Evolutionary conservation across 768 basidiomycete species (phyloP).

Genomic region (Trametes meyenii): DNA sequence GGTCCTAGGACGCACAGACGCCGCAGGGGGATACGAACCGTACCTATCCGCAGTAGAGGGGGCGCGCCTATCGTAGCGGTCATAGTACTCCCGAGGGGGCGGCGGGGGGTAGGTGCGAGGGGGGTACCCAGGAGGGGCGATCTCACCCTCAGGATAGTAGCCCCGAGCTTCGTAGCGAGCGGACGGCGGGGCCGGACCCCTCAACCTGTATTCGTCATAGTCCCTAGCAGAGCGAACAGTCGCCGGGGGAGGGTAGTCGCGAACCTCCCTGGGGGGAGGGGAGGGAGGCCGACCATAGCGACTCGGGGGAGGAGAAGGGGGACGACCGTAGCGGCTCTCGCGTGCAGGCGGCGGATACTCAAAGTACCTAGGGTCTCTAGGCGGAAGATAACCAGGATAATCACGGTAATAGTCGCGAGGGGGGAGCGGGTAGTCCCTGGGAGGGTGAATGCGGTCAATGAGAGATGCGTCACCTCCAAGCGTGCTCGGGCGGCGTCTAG

Average conservation of each 20-base stretch:
- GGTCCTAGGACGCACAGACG: slow-evolving; percentile 52
- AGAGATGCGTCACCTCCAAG: slow-evolving; percentile 47
- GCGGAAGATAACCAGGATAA: slow-evolving; percentile 47
- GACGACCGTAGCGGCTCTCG: slow-evolving; percentile 55
- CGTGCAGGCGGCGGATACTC: slow-evolving; percentile 52
- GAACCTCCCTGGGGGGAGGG: slow-evolving; percentile 61
- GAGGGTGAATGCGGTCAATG: slow-evolving; percentile 57
- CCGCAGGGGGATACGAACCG: slow-evolving; percentile 45
- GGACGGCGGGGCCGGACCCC: slow-evolving; percentile 51
- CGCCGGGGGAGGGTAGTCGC: slow-evolving; percentile 58
- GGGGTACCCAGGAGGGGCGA: slow-evolving; percentile 47
- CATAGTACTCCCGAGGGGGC: slow-evolving; percentile 48
- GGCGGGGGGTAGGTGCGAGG: slow-evolving; percentile 55
- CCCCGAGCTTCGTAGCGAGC: slow-evolving; percentile 57
- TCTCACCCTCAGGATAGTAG: slow-evolving; percentile 47
- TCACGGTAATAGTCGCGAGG: slow-evolving; percentile 54
- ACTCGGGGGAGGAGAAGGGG: slow-evolving; percentile 56
- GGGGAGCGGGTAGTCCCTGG: slow-evolving; percentile 54
- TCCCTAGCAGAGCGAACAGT: slow-evolving; percentile 53
- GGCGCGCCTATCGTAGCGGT: slow-evolving; percentile 57
- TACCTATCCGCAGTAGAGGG: slow-evolving; percentile 47
- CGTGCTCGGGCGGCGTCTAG: slow-evolving; percentile 35
- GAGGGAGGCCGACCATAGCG: slow-evolving; percentile 57
- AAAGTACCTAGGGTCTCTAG: slow-evolving; percentile 62
- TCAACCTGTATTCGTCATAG: slow-evolving; percentile 67